Evolutionary conservation across 2,329 filamentous ascomycete genomes (phyloP).

Genomic region (Trichoderma endophyticum): DNA sequence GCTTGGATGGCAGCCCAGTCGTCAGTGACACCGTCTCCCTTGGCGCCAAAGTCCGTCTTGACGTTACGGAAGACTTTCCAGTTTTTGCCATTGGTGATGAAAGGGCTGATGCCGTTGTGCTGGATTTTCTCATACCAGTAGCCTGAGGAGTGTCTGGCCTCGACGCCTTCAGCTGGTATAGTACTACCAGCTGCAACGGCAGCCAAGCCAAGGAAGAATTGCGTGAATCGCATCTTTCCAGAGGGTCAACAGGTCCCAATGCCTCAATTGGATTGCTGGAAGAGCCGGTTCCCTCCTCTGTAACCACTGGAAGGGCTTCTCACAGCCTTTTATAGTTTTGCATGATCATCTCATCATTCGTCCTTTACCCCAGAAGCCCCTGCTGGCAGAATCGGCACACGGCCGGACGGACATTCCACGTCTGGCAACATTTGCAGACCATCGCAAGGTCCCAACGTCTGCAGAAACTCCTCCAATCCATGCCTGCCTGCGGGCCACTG

Average conservation of each 20-base stretch:
- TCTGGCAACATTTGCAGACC: background rate
- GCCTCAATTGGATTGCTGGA: background rate
- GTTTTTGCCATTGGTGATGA: constrained; percentile 19
- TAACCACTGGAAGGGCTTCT: background rate
- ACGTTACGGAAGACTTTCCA: constrained; percentile 65
- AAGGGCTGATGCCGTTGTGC: constrained; percentile 23
- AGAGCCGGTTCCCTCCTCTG: background rate
- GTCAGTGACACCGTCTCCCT: constrained; percentile 62
- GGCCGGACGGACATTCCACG: background rate
- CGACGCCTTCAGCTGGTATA: background rate
- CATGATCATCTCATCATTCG: background rate
- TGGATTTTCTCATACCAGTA: constrained; percentile 22
- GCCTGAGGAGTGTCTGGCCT: background rate
- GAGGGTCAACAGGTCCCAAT: background rate
- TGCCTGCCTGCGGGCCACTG: constrained; percentile 6
- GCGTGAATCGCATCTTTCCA: constrained; percentile 6
- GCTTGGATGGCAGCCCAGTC: constrained; percentile 68
- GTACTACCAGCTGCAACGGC: constrained; percentile 5
- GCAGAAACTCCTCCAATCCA: constrained; percentile 1
- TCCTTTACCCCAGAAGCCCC: background rate
- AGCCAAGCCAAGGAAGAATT: constrained; percentile 12
- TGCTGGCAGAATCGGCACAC: background rate
- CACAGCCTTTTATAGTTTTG: background rate
- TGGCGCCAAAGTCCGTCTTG: constrained; percentile 61
- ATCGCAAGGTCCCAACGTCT: background rate